Conservation (phyloP, 2,329 filamentous ascomycete genomes). For the Colletotrichum coccodes region DNA sequence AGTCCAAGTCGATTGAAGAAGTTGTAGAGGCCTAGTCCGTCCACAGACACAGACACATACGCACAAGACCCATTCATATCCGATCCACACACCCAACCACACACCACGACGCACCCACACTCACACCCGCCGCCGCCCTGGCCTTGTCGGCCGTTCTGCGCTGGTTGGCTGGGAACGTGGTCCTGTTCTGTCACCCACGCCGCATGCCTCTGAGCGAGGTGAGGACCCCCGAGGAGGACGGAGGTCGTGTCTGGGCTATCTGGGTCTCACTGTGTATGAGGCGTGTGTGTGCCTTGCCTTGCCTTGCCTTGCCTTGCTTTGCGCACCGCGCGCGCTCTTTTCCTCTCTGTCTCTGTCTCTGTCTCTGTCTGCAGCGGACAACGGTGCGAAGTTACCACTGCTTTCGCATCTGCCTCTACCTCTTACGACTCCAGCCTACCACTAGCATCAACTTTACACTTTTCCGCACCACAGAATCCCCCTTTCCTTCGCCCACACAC, state of each 20-base stretch:
- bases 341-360: neutral
- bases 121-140: constrained; percentile 11
- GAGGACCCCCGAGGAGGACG: neutral
- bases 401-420: constrained; percentile 2
- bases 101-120: constrained; percentile 5
- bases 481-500: constrained; percentile 16
- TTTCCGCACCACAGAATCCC: constrained; percentile 23
- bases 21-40: constrained; percentile 19
- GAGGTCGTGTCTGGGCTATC: neutral
- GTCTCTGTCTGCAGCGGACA: neutral
- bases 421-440: neutral
- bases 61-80: constrained; percentile 14
- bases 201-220: constrained; percentile 1
- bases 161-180: constrained; percentile 9
- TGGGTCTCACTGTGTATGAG: neutral
- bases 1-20: neutral
- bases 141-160: constrained; percentile 4
- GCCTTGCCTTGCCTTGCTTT: neutral
- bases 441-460: constrained; percentile 31
- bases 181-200: neutral
- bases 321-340: neutral
- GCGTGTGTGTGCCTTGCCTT: neutral
- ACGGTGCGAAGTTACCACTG: constrained; percentile 21
- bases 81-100: constrained; percentile 14
- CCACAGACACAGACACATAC: neutral